Evolutionary conservation across 306 rosid species (phyloP).

Genomic region (Dalbergia cultrata): DNA sequence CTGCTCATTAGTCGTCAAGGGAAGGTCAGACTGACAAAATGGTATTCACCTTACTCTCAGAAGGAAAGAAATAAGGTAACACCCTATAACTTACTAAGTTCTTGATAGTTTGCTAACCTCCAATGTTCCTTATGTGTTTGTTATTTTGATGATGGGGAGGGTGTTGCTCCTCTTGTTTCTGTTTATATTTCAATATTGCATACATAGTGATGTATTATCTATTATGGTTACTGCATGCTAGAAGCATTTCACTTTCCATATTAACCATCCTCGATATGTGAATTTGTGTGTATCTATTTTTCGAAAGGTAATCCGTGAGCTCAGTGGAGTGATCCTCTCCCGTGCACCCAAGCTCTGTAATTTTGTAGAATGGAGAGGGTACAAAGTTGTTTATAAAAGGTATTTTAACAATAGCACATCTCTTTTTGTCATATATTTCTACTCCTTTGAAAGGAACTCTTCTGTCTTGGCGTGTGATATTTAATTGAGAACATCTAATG

Average conservation of each 20-base stretch:
- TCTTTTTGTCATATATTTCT: slow-evolving; percentile 4
- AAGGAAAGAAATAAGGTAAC: slow-evolving; percentile 89
- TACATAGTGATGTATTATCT: neutral
- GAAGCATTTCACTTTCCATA: slow-evolving; percentile 10
- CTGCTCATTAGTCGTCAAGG: slow-evolving; percentile 95
- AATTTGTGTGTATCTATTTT: slow-evolving; percentile 34
- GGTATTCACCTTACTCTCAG: slow-evolving; percentile 95
- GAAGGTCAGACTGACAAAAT: slow-evolving; percentile 91
- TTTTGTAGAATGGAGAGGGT: slow-evolving; percentile 94
- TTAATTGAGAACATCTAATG: neutral
- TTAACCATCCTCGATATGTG: slow-evolving; percentile 10
- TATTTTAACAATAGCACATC: slow-evolving; percentile 31
- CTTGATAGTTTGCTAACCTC: neutral
- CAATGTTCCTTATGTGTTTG: neutral
- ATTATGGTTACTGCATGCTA: slow-evolving; percentile 10
- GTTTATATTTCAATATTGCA: neutral
- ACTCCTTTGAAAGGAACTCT: slow-evolving; percentile 20
- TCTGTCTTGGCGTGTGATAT: slow-evolving; percentile 1
- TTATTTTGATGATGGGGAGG: neutral
- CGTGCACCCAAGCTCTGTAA: slow-evolving; percentile 96
- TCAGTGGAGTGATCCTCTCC: slow-evolving; percentile 80
- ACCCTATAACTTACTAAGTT: neutral
- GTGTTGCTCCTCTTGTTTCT: neutral
- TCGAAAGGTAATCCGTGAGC: slow-evolving; percentile 75
- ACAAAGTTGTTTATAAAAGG: slow-evolving; percentile 96